Base-by-base conservation (phyloP, 768 basidiomycete species). In the Trametes sanguinea region DNA sequence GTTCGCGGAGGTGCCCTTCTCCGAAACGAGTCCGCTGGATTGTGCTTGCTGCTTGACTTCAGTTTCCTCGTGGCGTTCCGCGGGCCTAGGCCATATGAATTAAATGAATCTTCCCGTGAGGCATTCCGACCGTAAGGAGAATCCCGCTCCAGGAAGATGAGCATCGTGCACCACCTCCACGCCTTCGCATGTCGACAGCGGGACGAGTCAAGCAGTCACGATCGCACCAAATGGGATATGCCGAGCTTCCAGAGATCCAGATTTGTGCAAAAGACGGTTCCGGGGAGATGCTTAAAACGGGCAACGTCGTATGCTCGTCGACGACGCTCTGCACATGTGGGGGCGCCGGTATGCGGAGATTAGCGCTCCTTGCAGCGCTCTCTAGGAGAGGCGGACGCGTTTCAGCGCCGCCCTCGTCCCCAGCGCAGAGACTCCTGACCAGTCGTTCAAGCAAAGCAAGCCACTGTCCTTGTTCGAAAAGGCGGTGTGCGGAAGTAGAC, bases 291-390 rank as follows among this genome's bases (percentile, higher is more conserved):
- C 57, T 54, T 16, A 45, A 29, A 44, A 50, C 3, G 45, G 50
- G 44, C 37, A 17, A 35, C 16, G 54, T 57, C 32, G 56, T 43
- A 30, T 45, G 43, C 32, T 27, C 54, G 43, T 47, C 53, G 57
- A 10, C 50, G 53, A 43, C 47, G 35, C 39, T 11, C 27, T 39
- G 51, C 42, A 42, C 44, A 22, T 32, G 53, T 51, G 39, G 46
- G 22, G 42, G 51, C 61, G 51, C 54, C 42, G 54, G 52, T 45
- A 32, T 29, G 42, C 63, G 63, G 63, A 60, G 53, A 64, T 64
- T 64, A 56, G 58, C 58, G 58, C 54, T 58, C 47, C 33, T 29
- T 22, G 29, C 14, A 63, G 57, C 56, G 62, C 62, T 46, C 52
- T 40, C 50, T 37, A 44, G 47, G 42, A 50, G 51, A 48, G 50